Percentiles rank a stretch among this genome's conserved stretches.
phyloP scores from a whole-genome alignment of 768 basidiomycete species.

The Chalciporus sphaerocephalus region DNA sequence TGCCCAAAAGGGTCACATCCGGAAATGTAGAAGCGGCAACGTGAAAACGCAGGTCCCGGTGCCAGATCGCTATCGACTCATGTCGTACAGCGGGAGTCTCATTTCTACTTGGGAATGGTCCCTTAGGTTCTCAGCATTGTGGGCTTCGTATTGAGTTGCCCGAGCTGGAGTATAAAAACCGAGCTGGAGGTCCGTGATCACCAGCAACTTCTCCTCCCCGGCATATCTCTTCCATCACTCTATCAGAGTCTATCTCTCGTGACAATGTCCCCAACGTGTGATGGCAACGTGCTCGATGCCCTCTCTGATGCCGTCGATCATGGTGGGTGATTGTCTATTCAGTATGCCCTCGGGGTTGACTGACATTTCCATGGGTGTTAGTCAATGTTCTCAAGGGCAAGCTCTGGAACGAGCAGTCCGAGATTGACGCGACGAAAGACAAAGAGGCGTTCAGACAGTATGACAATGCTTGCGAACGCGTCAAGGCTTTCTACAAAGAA shows the following conservation, averaged over 20 bases:
- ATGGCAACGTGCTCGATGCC: constrained; percentile 36
- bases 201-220: constrained; percentile 1
- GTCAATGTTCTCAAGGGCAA: constrained; percentile 68
- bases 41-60: background rate
- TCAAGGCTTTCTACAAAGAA: constrained; percentile 73
- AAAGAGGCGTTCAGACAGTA: constrained; percentile 70
- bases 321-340: constrained; percentile 30
- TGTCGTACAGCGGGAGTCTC: background rate
- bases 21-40: too few species aligned
- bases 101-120: too few species aligned
- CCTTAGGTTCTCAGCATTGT: too few species aligned
- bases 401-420: constrained; percentile 52
- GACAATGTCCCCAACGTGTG: constrained; percentile 24
- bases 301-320: constrained; percentile 48
- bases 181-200: background rate
- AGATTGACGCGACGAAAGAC: constrained; percentile 58
- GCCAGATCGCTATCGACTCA: background rate
- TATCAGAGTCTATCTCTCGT: too few species aligned
- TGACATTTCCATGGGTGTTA: constrained; percentile 23
- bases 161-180: background rate
- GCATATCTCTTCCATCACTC: background rate
- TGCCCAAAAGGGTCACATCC: background rate
- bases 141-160: too few species aligned
- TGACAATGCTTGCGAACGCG: constrained; percentile 70
- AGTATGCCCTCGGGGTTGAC: background rate